Evolutionary conservation across 805 yeast species (phyloP).

Genomic region (Candida tallmaniae): DNA sequence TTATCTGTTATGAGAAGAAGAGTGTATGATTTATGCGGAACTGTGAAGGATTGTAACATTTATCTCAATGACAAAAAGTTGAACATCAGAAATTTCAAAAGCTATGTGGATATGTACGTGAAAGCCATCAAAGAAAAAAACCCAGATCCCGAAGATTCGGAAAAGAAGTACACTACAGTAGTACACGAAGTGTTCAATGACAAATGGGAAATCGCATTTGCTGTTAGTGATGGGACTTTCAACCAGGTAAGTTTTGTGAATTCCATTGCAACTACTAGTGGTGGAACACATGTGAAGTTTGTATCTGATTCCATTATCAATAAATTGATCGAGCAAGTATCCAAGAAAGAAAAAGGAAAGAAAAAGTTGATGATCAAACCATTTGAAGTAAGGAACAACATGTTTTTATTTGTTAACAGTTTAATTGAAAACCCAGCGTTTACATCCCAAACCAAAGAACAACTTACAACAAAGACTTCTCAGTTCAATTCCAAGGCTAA

Average conservation of each 20-base stretch:
- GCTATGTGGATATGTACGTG: slow-evolving; percentile 84
- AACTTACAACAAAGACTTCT: slow-evolving; percentile 79
- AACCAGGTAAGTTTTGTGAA: slow-evolving; percentile 96
- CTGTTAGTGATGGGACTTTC: slow-evolving; percentile 84
- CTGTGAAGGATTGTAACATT: slow-evolving; percentile 78
- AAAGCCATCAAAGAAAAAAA: slow-evolving; percentile 61
- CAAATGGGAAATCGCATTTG: slow-evolving; percentile 96
- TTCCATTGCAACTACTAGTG: slow-evolving; percentile 94
- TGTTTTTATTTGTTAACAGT: slow-evolving; percentile 89
- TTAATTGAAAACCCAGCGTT: slow-evolving; percentile 94
- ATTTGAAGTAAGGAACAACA: slow-evolving; percentile 81
- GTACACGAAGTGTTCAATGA: slow-evolving; percentile 78
- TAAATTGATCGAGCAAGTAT: slow-evolving; percentile 65
- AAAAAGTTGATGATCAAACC: slow-evolving; percentile 72
- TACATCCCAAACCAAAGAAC: slow-evolving; percentile 96
- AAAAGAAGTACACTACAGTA: slow-evolving; percentile 40
- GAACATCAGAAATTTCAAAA: slow-evolving; percentile 71
- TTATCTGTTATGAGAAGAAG: slow-evolving; percentile 84
- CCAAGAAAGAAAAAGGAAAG: slow-evolving; percentile 61
- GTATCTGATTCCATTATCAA: slow-evolving; percentile 79
- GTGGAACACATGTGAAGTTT: slow-evolving; percentile 92
- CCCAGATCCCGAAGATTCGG: slow-evolving; percentile 34
- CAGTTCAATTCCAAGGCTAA: slow-evolving; percentile 77
- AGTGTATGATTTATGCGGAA: slow-evolving; percentile 93
- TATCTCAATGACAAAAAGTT: slow-evolving; percentile 70